A percentile compares a stretch with the other conserved stretches of the same genome.
Evolutionary conservation across 2,329 filamentous ascomycete genomes (phyloP).

Genomic region (Ramichloridium luteum): DNA sequence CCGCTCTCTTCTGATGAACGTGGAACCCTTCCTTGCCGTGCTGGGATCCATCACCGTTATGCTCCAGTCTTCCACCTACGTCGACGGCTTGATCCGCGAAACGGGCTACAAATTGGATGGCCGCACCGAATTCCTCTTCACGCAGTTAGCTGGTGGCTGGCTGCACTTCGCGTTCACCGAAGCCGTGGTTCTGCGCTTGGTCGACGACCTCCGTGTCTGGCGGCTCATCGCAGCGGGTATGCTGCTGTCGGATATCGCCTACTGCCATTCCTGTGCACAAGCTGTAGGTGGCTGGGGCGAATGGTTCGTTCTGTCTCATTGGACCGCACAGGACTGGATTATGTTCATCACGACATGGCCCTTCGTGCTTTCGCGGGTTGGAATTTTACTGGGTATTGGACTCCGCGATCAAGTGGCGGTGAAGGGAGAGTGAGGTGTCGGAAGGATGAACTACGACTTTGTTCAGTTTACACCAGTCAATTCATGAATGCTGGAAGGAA

Average conservation of each 20-base stretch:
- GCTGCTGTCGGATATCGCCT: slow-evolving; percentile 16
- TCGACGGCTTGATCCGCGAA: slow-evolving; percentile 15
- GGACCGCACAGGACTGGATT: slow-evolving; percentile 19
- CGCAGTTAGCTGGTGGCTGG: slow-evolving; percentile 21
- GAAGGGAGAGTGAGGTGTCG: too few species aligned
- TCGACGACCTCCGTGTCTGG: slow-evolving; percentile 22
- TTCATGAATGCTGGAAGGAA: too few species aligned
- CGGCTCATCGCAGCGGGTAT: slow-evolving; percentile 18
- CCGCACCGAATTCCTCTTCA: slow-evolving; percentile 19
- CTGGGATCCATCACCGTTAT: slow-evolving; percentile 16
- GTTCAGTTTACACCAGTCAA: too few species aligned
- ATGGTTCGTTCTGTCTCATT: slow-evolving; percentile 14
- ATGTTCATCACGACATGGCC: slow-evolving; percentile 19
- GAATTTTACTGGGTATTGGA: slow-evolving; percentile 17
- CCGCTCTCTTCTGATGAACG: slow-evolving; percentile 18
- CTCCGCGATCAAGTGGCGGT: too few species aligned
- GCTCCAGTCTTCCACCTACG: slow-evolving; percentile 13
- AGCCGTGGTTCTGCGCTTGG: slow-evolving; percentile 16
- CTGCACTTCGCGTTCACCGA: slow-evolving; percentile 20
- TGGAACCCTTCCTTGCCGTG: slow-evolving; percentile 19
- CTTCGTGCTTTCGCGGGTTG: slow-evolving; percentile 18
- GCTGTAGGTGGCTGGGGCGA: slow-evolving; percentile 19
- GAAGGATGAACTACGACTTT: too few species aligned
- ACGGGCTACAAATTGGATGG: slow-evolving; percentile 12
- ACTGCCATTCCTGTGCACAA: slow-evolving; percentile 18